Conservation (phyloP, 345 rosid genomes). For the Orychophragmus violaceus region DNA sequence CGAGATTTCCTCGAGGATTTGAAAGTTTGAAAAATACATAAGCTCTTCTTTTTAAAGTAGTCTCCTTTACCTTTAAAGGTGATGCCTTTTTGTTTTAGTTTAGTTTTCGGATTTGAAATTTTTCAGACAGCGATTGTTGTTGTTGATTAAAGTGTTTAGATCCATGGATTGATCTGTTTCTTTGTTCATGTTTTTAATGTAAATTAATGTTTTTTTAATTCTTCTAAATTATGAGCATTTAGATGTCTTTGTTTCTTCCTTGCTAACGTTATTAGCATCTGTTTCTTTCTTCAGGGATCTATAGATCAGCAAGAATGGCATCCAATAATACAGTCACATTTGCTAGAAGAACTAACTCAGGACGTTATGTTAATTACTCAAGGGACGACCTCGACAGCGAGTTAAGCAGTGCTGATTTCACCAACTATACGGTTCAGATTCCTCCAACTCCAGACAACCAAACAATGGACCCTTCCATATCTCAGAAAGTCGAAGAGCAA, state of each 20-base stretch:
- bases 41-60: neutral
- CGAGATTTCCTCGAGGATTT: neutral
- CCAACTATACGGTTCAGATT: constrained; percentile 80
- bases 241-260: neutral
- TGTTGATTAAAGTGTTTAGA: neutral
- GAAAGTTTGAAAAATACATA: constrained; percentile 7
- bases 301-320: constrained; percentile 42
- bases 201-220: neutral
- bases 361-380: constrained; percentile 81
- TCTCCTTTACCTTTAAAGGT: constrained; percentile 13
- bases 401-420: constrained; percentile 61
- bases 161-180: constrained; percentile 19
- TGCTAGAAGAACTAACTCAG: constrained; percentile 75
- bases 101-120: neutral
- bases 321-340: constrained; percentile 61
- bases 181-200: neutral
- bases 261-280: constrained; percentile 12
- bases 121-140: neutral
- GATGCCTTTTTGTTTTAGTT: neutral
- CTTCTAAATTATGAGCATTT: neutral
- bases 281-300: constrained; percentile 35
- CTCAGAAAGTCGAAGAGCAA: constrained; percentile 96
- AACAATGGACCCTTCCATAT: constrained; percentile 84
- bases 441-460: constrained; percentile 98
- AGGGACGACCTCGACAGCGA: constrained; percentile 97